These are phyloP conservation scores for Dovyalis caffra DNA, from an alignment of 345 rosid genomes.

Conservation along the genomic window DNA sequence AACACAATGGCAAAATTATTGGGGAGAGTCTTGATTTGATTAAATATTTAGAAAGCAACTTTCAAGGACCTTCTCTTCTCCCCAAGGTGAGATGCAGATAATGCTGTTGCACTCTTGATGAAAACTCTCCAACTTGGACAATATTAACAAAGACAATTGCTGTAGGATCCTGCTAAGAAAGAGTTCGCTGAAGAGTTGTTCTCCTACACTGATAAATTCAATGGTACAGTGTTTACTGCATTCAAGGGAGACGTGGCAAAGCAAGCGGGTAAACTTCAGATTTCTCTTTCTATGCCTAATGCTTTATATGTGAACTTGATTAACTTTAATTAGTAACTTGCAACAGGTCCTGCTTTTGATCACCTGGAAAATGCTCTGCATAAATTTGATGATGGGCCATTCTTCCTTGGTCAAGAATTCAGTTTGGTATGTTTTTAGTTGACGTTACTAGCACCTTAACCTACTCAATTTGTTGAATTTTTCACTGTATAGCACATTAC, in stretches of 20 bases:
- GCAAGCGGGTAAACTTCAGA: conserved; percentile 49
- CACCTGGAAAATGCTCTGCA: conserved; percentile 62
- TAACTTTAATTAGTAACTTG: conserved; percentile 15
- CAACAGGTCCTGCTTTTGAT: conserved; percentile 67
- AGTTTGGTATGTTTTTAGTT: conserved; percentile 49
- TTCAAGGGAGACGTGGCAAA: conserved; percentile 60
- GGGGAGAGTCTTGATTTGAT: conserved; percentile 90
- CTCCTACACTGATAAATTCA: conserved; percentile 55
- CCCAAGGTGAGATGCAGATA: conserved; percentile 47
- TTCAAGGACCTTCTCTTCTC: conserved; percentile 74
- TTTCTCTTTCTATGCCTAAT: neutral
- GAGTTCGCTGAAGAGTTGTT: conserved; percentile 65
- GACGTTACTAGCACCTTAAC: neutral
- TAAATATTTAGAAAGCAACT: conserved; percentile 72
- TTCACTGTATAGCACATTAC: neutral
- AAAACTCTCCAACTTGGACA: neutral
- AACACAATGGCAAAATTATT: conserved; percentile 78
- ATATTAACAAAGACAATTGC: conserved; percentile 9
- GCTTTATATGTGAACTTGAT: neutral
- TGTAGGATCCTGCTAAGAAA: conserved; percentile 66
- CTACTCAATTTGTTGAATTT: neutral
- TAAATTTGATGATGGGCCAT: conserved; percentile 77
- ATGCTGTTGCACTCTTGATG: neutral
- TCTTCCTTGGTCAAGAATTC: conserved; percentile 73
- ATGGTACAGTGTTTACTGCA: conserved; percentile 33